These are phyloP conservation scores for Xylariales sp. DNA, from an alignment of 2,329 filamentous ascomycete genomes.

Conservation along the genomic window DNA sequence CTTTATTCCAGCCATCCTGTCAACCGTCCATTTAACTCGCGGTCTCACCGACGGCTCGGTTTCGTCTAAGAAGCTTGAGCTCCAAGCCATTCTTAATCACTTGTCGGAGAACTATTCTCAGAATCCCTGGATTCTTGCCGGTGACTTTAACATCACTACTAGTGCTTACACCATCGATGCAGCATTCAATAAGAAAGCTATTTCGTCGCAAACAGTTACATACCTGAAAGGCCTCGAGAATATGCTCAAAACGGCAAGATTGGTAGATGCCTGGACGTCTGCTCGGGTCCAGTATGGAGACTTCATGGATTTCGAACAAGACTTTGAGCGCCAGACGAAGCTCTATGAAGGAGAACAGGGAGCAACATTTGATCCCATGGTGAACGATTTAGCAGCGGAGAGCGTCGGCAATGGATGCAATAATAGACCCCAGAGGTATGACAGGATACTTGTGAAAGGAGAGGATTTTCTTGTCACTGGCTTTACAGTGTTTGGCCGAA, in stretches of 20 bases:
- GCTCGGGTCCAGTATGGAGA: conserved; percentile 58
- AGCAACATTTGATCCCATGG: conserved; percentile 71
- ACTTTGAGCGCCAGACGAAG: conserved; percentile 45
- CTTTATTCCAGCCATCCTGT: conserved; percentile 60
- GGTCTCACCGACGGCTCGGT: conserved; percentile 70
- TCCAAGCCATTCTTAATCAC: conserved; percentile 62
- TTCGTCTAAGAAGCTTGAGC: conserved; percentile 65
- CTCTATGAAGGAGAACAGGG: conserved; percentile 70
- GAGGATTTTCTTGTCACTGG: conserved; percentile 52
- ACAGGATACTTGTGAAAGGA: conserved; percentile 68
- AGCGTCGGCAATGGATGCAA: conserved; percentile 60
- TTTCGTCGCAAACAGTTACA: conserved; percentile 61
- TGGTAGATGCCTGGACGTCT: conserved; percentile 65
- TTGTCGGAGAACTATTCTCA: conserved; percentile 55
- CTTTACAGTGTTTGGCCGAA: conserved; percentile 70
- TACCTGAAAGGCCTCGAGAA: conserved; percentile 60
- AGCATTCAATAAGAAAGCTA: conserved; percentile 62
- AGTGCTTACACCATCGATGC: conserved; percentile 66
- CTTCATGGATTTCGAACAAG: conserved; percentile 50
- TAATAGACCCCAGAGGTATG: conserved; percentile 72
- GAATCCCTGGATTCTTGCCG: conserved; percentile 67
- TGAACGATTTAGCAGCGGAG: conserved; percentile 66
- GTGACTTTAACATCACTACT: conserved; percentile 74
- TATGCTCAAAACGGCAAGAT: conserved; percentile 57
- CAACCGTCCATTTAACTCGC: conserved; percentile 70